Base-by-base conservation (phyloP, 257 asterid species). In the Salvia rosmarinus region DNA sequence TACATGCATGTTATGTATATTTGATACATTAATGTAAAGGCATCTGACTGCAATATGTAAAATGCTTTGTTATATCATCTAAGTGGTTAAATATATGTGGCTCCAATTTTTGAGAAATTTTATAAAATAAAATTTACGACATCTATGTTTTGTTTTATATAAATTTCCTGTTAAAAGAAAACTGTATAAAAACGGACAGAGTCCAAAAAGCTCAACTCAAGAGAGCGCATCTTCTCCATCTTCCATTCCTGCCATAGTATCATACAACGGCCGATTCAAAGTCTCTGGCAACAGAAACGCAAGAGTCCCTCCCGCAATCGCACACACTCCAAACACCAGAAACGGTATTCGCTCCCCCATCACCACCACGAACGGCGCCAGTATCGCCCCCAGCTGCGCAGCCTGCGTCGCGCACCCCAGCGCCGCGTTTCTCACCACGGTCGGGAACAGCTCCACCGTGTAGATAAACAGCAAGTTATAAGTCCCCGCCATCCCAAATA, bases 401-500 rank as follows among this genome's bases (percentile, higher is more conserved):
- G 97, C 97, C 83, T 92, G 98, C 11, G 92, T 85, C 1, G 93
- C 90, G n/a, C 92, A 82, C 5, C 98, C 98, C 3, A 92, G 72
- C 6, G 97, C 98, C 0, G 98, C 90, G 32, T 85, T 92, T n/a
- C 98, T 75, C 17, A 92, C 97, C 67, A 86, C 95, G 0, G 97
- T 92, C 0, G 98, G 98, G 25, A 92, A 92, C 59, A 92, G 75
- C 86, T 92, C 98, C 50, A 82, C 25, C 13, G 95, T 83, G 64
- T 92, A 92, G 17, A 92, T 89, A 4, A 87, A 90, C 76, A 92
- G 12, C 81, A 92, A 44, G 59, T 92, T 92, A 16, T 90, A 92
- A 0, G 98, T 92, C 34, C 91, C 98, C 0, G 97, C 97, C 95
- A 90, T 88, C n/a, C 97, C 95, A 1, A 92, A 92, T 32, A 92